phyloP scores from a whole-genome alignment of 164 flowering plant species.

The Chimonanthus salicifolius region DNA sequence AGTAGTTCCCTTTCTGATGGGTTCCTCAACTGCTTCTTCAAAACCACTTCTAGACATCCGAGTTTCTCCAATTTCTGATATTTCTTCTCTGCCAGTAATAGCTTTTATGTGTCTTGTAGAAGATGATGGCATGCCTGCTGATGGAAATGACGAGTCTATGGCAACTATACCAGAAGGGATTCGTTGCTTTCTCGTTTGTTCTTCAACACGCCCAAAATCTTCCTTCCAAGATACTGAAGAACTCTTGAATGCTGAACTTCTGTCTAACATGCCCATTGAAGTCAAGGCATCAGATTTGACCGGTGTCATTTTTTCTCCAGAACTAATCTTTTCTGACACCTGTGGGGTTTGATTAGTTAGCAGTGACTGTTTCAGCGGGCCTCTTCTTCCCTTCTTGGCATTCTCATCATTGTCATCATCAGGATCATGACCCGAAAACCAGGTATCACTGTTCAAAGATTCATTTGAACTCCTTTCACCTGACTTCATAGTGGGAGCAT shows the following conservation, averaged over 20 bases:
- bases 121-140: neutral
- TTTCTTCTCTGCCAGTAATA: slow-evolving; percentile 24
- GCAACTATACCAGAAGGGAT: slow-evolving; percentile 16
- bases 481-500: slow-evolving; percentile 34
- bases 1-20: slow-evolving; percentile 10
- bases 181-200: slow-evolving; percentile 15
- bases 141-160: slow-evolving; percentile 23
- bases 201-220: slow-evolving; percentile 18
- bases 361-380: slow-evolving; percentile 19
- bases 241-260: slow-evolving; percentile 24
- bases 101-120: slow-evolving; percentile 28
- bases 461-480: slow-evolving; percentile 52
- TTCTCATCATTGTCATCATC: slow-evolving; percentile 44
- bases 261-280: slow-evolving; percentile 22
- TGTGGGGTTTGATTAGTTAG: slow-evolving; percentile 22
- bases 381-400: slow-evolving; percentile 27
- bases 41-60: slow-evolving; percentile 25
- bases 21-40: slow-evolving; percentile 21
- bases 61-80: slow-evolving; percentile 20
- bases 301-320: slow-evolving; percentile 16
- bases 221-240: slow-evolving; percentile 28
- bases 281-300: slow-evolving; percentile 21
- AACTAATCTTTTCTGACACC: slow-evolving; percentile 18
- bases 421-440: slow-evolving; percentile 75
- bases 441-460: slow-evolving; percentile 60